Evolutionary conservation across 2,329 filamentous ascomycete species (phyloP).

Genomic region (Calonectria montana): DNA sequence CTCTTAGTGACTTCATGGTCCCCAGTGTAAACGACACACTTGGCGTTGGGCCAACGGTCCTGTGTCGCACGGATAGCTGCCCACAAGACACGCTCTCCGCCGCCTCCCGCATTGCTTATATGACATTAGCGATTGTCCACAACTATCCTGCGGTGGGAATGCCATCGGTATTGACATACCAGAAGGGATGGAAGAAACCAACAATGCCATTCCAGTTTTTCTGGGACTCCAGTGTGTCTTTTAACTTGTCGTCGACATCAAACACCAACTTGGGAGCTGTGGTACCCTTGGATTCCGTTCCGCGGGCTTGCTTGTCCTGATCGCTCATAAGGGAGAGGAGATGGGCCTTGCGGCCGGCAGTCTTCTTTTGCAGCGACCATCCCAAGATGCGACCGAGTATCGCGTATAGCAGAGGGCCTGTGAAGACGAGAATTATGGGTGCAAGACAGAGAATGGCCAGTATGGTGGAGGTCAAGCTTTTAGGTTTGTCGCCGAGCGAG

Average conservation of each 20-base stretch:
- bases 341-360: constrained; percentile 69
- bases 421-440: constrained; percentile 35
- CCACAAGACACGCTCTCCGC: constrained; percentile 96
- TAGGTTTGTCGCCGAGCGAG: background rate
- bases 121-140: constrained; percentile 21
- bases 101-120: constrained; percentile 89
- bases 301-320: constrained; percentile 55
- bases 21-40: constrained; percentile 94
- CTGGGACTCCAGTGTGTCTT: constrained; percentile 47
- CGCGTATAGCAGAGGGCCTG: constrained; percentile 39
- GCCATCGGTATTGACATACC: constrained; percentile 63
- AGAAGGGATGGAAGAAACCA: constrained; percentile 98
- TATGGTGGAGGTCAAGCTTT: constrained; percentile 15
- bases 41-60: constrained; percentile 85
- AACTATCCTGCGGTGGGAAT: background rate
- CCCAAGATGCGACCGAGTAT: constrained; percentile 61
- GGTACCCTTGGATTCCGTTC: constrained; percentile 47
- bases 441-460: constrained; percentile 25
- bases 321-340: constrained; percentile 65
- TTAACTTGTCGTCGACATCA: constrained; percentile 50
- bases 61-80: constrained; percentile 94
- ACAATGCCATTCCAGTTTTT: constrained; percentile 85
- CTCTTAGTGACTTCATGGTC: constrained; percentile 90
- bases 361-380: constrained; percentile 72
- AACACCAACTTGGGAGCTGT: constrained; percentile 72